These are phyloP conservation scores for Mollisia scopiformis DNA, from an alignment of 2,329 filamentous ascomycete genomes.

Conservation along the genomic window DNA sequence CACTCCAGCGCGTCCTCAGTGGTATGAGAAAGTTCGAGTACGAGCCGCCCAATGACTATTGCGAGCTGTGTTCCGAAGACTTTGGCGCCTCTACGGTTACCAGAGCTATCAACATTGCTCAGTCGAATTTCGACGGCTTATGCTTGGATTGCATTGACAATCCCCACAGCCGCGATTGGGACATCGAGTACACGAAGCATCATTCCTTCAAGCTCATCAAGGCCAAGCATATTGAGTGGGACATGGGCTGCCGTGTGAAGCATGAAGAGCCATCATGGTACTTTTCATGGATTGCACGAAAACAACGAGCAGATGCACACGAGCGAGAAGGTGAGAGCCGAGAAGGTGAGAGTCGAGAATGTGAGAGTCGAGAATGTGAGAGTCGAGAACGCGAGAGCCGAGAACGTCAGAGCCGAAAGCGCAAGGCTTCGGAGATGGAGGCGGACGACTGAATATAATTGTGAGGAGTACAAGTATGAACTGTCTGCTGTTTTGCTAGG, in stretches of 20 bases:
- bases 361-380: no score
- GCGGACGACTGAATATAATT: not conserved
- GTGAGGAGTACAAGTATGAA: not conserved
- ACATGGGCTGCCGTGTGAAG: not conserved
- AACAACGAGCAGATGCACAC: not conserved
- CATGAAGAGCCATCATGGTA: not conserved
- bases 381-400: not conserved
- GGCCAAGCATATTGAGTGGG: not conserved
- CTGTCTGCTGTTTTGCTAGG: no score
- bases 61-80: not conserved
- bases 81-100: not conserved
- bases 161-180: not conserved
- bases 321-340: not conserved
- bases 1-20: not conserved
- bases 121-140: conserved; percentile 15
- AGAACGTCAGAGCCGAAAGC: not conserved
- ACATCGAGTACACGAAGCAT: not conserved
- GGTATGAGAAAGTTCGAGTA: conserved; percentile 3
- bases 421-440: not conserved
- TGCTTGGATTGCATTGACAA: conserved; percentile 24
- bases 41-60: not conserved
- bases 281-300: not conserved
- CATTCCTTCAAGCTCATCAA: not conserved
- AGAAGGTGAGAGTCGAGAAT: no score
- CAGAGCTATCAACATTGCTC: not conserved